phyloP scores from a whole-genome alignment of 352 stramenopile species.

The Hyaloperonospora brassicae region DNA sequence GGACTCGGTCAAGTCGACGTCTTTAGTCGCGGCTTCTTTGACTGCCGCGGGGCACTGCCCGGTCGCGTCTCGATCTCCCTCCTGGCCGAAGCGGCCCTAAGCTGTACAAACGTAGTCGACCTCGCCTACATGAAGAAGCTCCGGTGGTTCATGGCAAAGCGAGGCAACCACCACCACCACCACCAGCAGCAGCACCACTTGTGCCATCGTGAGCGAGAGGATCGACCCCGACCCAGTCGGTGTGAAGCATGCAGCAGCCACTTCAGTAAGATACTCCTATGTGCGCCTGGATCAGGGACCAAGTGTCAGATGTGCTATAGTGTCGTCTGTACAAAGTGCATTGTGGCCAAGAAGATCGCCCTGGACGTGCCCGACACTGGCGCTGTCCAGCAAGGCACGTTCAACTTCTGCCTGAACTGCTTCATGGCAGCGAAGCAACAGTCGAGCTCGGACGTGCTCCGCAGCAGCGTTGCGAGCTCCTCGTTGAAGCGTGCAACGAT shows the following conservation, averaged over 20 bases:
- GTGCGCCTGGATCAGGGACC: conserved; percentile 10
- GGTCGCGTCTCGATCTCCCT: conserved; percentile 16
- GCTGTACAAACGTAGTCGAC: conserved; percentile 24
- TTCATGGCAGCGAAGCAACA: conserved; percentile 40
- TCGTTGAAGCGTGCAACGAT: neutral
- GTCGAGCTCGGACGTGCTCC: conserved; percentile 38
- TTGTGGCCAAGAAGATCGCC: conserved; percentile 46
- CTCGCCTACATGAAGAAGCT: conserved; percentile 43
- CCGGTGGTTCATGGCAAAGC: conserved; percentile 28
- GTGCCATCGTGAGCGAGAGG: too few species aligned
- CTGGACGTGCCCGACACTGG: conserved; percentile 35
- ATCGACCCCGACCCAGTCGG: conserved; percentile 5
- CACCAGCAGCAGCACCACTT: too few species aligned
- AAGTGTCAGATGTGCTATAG: conserved; percentile 41
- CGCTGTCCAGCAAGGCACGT: conserved; percentile 24
- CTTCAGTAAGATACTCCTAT: conserved; percentile 15
- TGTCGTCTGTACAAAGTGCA: conserved; percentile 44
- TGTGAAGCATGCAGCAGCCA: conserved; percentile 25
- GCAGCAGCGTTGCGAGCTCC: conserved; percentile 1
- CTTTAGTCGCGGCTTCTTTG: conserved; percentile 34
- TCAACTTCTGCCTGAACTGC: conserved; percentile 46
- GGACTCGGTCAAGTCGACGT: conserved; percentile 26
- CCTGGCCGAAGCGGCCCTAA: conserved; percentile 16
- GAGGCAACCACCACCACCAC: neutral
- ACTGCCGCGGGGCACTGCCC: conserved; percentile 23